These are phyloP conservation scores for Symbiodinium pilosum DNA, from an alignment of 73 alveolate species.

Conservation along the genomic window DNA sequence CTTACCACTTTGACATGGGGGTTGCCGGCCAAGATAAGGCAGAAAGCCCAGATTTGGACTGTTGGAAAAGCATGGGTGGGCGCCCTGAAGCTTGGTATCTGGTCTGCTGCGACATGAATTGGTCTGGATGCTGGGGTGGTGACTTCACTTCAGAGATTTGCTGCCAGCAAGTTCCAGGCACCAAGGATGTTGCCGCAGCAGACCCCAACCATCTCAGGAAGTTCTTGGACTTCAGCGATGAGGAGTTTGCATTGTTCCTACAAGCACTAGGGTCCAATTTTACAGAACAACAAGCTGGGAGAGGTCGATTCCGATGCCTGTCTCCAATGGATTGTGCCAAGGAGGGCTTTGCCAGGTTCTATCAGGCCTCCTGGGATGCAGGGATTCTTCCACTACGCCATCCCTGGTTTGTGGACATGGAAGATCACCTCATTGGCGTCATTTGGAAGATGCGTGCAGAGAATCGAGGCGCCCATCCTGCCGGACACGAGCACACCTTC, in stretches of 20 bases:
- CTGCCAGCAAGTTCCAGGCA: background rate
- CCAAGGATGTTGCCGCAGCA: background rate
- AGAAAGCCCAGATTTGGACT: background rate
- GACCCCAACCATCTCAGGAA: background rate
- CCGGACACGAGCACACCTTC: conserved; percentile 74
- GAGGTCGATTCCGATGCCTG: conserved; percentile 15
- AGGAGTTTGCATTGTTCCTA: background rate
- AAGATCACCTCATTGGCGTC: conserved; percentile 4
- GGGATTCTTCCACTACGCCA: conserved; percentile 41
- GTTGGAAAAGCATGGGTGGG: background rate
- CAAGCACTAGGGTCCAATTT: background rate
- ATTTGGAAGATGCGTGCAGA: conserved; percentile 4
- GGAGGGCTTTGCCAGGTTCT: conserved; percentile 55
- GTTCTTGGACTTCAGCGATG: background rate
- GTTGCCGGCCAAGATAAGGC: background rate
- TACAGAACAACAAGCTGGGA: background rate
- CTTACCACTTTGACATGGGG: background rate
- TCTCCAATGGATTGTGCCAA: conserved; percentile 38
- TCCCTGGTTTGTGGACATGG: conserved; percentile 41
- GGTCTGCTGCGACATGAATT: background rate
- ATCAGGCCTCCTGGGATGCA: conserved; percentile 6
- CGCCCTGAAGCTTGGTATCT: background rate
- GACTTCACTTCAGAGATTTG: background rate
- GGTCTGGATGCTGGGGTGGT: conserved; percentile 26
- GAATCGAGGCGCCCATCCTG: conserved; percentile 19